Evolutionary conservation across 2,329 filamentous ascomycete species (phyloP).

Genomic region (Pseudogymnoascus sp.): DNA sequence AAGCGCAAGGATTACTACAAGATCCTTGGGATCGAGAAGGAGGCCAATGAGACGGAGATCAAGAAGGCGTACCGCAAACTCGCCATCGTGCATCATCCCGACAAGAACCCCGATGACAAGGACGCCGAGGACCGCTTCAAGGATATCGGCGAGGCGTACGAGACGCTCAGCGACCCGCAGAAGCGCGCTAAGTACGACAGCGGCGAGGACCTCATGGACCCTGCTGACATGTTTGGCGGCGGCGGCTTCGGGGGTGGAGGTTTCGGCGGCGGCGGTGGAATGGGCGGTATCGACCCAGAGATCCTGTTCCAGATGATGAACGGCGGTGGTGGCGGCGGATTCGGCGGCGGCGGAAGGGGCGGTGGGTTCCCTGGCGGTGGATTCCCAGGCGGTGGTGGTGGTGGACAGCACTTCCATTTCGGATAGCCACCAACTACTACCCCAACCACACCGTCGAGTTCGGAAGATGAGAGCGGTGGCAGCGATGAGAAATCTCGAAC

Average conservation of each 20-base stretch:
- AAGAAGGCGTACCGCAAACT: slow-evolving; percentile 96
- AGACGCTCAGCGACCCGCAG: slow-evolving; percentile 84
- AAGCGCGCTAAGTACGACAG: slow-evolving; percentile 89
- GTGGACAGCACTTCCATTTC: slow-evolving; percentile 8
- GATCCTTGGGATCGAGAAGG: slow-evolving; percentile 83
- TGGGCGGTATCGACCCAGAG: slow-evolving; percentile 53
- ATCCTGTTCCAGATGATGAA: slow-evolving; percentile 83
- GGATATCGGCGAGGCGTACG: slow-evolving; percentile 95
- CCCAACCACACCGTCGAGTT: not conserved
- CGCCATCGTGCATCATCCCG: slow-evolving; percentile 89
- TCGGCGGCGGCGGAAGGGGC: slow-evolving; percentile 47
- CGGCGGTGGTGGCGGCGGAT: slow-evolving; percentile 45
- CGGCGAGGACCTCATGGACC: slow-evolving; percentile 84
- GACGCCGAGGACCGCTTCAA: slow-evolving; percentile 90
- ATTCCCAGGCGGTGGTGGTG: not conserved
- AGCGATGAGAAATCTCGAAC: not conserved
- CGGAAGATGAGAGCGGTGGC: not conserved
- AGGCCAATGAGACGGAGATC: slow-evolving; percentile 75
- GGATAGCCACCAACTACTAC: slow-evolving; percentile 5
- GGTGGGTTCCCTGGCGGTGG: slow-evolving; percentile 18
- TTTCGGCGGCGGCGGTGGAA: slow-evolving; percentile 56
- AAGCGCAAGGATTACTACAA: slow-evolving; percentile 98
- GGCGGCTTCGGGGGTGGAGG: slow-evolving; percentile 48
- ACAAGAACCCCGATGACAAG: slow-evolving; percentile 89
- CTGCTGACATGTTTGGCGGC: slow-evolving; percentile 74